Evolutionary conservation across 2,329 filamentous ascomycete genomes (phyloP).

Genomic region (Pseudogymnoascus pannorum): DNA sequence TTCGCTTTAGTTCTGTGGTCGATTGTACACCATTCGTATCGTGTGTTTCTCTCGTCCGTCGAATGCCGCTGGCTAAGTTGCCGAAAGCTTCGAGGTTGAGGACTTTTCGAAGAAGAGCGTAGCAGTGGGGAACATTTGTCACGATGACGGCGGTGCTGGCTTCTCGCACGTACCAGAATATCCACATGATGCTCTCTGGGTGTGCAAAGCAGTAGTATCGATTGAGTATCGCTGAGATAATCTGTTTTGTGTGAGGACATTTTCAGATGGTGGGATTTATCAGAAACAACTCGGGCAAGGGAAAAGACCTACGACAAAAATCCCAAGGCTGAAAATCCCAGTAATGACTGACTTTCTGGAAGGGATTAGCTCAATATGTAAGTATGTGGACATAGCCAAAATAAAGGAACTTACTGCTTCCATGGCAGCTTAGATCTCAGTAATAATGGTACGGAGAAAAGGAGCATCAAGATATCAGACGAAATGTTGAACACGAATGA

Average conservation of each 20-base stretch:
- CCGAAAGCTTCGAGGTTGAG: constrained; percentile 27
- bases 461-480: constrained; percentile 52
- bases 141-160: constrained; percentile 45
- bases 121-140: constrained; percentile 46
- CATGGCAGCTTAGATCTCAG: constrained; percentile 16
- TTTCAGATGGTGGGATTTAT: neutral
- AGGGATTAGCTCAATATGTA: constrained; percentile 31
- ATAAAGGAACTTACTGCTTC: constrained; percentile 18
- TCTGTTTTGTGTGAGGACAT: constrained; percentile 26
- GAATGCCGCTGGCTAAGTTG: neutral
- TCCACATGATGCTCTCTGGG: constrained; percentile 29
- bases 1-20: neutral
- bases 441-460: constrained; percentile 46
- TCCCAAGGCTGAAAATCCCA: constrained; percentile 38
- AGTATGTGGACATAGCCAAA: constrained; percentile 34
- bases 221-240: constrained; percentile 43
- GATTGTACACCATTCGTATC: neutral
- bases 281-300: neutral
- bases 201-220: constrained; percentile 38
- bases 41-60: neutral
- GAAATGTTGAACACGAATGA: constrained; percentile 53
- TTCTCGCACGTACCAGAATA: constrained; percentile 47
- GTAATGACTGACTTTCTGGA: constrained; percentile 45
- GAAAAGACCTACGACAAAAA: constrained; percentile 37
- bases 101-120: constrained; percentile 41